Conservation (phyloP, 2,329 filamentous ascomycete species). For the Hypoxylon sp. region DNA sequence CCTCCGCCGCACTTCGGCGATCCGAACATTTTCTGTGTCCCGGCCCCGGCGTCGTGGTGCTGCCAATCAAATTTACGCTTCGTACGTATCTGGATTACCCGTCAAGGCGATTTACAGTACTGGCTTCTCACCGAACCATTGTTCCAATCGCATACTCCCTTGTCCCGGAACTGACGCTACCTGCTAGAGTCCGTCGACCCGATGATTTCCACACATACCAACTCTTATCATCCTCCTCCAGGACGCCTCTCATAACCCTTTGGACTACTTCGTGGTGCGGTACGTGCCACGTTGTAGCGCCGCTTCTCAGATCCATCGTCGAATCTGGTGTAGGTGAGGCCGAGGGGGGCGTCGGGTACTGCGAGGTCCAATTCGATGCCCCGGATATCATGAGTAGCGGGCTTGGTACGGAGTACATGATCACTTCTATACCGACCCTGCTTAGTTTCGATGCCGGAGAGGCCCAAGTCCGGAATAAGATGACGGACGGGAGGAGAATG, state of each 20-base stretch:
- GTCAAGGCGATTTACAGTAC: conserved; percentile 45
- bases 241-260: conserved; percentile 70
- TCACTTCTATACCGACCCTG: conserved; percentile 70
- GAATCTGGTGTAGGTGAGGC: conserved; percentile 67
- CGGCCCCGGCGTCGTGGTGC: conserved; percentile 46
- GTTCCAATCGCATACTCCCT: neutral
- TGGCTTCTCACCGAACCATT: too few species aligned
- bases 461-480: conserved; percentile 64
- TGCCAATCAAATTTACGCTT: conserved; percentile 59
- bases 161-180: conserved; percentile 11
- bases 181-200: conserved; percentile 66
- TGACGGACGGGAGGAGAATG: conserved; percentile 65
- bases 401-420: conserved; percentile 70
- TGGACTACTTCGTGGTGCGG: conserved; percentile 73
- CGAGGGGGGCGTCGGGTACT: conserved; percentile 70
- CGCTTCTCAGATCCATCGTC: conserved; percentile 65
- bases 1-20: conserved; percentile 11
- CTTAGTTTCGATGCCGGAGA: conserved; percentile 71
- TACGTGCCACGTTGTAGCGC: conserved; percentile 66
- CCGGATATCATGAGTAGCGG: conserved; percentile 68
- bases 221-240: conserved; percentile 67
- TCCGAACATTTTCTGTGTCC: conserved; percentile 52
- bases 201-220: conserved; percentile 70
- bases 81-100: conserved; percentile 50
- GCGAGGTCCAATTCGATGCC: conserved; percentile 69